Evolutionary conservation across 192 early-diverging fungal species (phyloP).

Genomic region (Jimgerdemannia lactiflua): DNA sequence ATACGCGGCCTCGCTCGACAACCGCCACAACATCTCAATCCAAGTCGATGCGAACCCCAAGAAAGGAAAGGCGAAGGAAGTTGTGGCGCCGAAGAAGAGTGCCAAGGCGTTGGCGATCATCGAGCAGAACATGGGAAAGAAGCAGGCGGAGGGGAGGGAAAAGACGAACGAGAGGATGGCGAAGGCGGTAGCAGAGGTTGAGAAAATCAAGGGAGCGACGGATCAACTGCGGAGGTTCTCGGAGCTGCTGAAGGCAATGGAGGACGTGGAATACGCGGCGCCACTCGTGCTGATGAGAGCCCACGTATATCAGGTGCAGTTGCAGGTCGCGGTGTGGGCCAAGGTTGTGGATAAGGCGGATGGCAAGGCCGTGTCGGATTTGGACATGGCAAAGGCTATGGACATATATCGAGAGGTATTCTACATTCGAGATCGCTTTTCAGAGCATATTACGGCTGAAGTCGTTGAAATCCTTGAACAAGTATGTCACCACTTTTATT

Average conservation of each 20-base stretch:
- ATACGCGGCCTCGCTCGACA: conserved; percentile 14
- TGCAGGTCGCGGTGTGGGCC: conserved; percentile 6
- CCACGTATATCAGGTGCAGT: conserved; percentile 9
- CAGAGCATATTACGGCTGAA: background rate
- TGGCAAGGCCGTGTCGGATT: too few relatives aligned
- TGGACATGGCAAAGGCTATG: background rate
- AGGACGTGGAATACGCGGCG: conserved; percentile 1
- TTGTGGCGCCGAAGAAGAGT: background rate
- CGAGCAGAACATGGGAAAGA: background rate
- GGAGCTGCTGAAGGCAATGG: background rate
- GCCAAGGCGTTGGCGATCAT: too few relatives aligned
- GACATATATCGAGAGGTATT: conserved; percentile 10
- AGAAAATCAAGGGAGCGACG: too few relatives aligned
- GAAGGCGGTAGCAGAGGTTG: too few relatives aligned
- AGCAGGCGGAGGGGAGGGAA: background rate
- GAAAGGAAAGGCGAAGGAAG: too few relatives aligned
- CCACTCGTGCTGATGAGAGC: background rate
- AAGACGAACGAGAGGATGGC: too few relatives aligned
- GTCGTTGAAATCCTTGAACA: background rate
- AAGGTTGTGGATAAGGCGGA: background rate
- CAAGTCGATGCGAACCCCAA: too few relatives aligned
- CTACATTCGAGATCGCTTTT: conserved; percentile 11
- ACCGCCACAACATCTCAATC: too few relatives aligned
- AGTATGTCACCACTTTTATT: background rate
- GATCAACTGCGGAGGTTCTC: too few relatives aligned